A percentile compares a stretch with the other conserved stretches of the same genome.
These are phyloP conservation scores for Curvularia sp. DNA, from an alignment of 2,329 filamentous ascomycete species.

Conservation along the genomic window DNA sequence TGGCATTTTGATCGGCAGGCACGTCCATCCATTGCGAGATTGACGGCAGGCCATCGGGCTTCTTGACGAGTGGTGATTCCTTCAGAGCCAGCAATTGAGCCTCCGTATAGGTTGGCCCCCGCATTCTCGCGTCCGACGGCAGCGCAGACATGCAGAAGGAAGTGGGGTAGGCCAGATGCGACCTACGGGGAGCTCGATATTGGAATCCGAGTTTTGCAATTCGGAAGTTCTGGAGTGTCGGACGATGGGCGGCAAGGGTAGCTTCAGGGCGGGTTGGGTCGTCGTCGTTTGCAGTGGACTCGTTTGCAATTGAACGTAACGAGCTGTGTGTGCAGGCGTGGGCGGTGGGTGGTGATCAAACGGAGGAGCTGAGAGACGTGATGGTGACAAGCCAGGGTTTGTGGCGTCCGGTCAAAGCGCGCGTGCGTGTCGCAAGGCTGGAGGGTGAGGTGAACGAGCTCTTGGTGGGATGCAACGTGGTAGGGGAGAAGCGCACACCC, in stretches of 20 bases:
- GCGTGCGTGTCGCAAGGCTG: conserved; percentile 10
- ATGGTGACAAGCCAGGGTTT: conserved; percentile 3
- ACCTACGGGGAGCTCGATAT: conserved; percentile 9
- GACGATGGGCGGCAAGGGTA: conserved; percentile 21
- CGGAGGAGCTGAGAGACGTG: conserved; percentile 4
- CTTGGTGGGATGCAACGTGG: conserved; percentile 38
- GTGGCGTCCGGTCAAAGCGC: conserved; percentile 4
- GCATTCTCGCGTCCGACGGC: conserved; percentile 34
- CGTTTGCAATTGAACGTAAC: conserved; percentile 25
- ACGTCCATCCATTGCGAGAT: conserved; percentile 97
- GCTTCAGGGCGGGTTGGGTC: conserved; percentile 26
- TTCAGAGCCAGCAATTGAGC: conserved; percentile 78
- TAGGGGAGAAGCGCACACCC: conserved; percentile 28
- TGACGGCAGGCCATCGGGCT: conserved; percentile 79
- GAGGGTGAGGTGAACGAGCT: conserved; percentile 23
- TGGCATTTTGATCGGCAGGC: conserved; percentile 36
- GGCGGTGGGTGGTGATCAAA: conserved; percentile 17
- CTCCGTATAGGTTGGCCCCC: conserved; percentile 66
- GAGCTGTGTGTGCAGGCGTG: conserved; percentile 22
- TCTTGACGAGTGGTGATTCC: conserved; percentile 82
- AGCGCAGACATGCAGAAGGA: conserved; percentile 16
- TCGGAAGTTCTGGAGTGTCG: conserved; percentile 14
- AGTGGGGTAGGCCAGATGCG: conserved; percentile 25
- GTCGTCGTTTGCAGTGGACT: conserved; percentile 25
- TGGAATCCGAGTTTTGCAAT: conserved; percentile 6